phyloP scores from a whole-genome alignment of 1,139 yeast genomes.

The Hyphopichia wangnamkhiaoensis region DNA sequence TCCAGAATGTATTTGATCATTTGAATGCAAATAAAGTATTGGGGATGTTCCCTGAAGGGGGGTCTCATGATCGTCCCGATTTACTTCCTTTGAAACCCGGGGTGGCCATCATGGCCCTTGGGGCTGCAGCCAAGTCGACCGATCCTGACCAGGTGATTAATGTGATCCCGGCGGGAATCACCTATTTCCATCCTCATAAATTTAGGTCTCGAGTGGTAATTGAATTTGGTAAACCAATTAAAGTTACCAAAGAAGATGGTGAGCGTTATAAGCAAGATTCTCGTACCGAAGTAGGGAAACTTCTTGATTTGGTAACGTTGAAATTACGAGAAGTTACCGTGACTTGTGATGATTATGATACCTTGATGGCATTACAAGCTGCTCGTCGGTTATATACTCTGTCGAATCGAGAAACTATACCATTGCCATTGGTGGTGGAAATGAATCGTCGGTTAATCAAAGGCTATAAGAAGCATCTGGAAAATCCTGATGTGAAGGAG shows the following conservation, averaged over 20 bases:
- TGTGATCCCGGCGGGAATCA: conserved; percentile 49
- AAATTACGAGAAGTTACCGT: conserved; percentile 35
- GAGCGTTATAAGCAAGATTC: conserved; percentile 20
- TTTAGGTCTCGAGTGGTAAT: conserved; percentile 50
- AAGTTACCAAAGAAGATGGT: conserved; percentile 32
- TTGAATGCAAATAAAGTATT: conserved; percentile 57
- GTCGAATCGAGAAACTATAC: conserved; percentile 33
- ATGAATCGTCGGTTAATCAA: conserved; percentile 45
- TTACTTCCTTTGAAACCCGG: conserved; percentile 48
- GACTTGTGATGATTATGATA: conserved; percentile 34
- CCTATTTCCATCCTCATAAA: conserved; percentile 48
- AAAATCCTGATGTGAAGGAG: conserved; percentile 35
- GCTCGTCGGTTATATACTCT: conserved; percentile 44
- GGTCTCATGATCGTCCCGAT: conserved; percentile 43
- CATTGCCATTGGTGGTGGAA: conserved; percentile 47
- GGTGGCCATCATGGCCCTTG: conserved; percentile 52
- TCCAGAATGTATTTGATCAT: conserved; percentile 64
- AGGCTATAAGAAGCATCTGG: conserved; percentile 40
- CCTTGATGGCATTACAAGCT: conserved; percentile 35
- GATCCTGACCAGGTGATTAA: conserved; percentile 35
- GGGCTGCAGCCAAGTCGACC: conserved; percentile 37
- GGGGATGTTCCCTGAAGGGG: conserved; percentile 71
- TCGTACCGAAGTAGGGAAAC: conserved; percentile 17
- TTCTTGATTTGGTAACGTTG: conserved; percentile 25
- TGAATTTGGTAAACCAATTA: conserved; percentile 48